These are phyloP conservation scores for Aurifilum marmelostoma DNA, from an alignment of 2,329 filamentous ascomycete species.

Conservation along the genomic window DNA sequence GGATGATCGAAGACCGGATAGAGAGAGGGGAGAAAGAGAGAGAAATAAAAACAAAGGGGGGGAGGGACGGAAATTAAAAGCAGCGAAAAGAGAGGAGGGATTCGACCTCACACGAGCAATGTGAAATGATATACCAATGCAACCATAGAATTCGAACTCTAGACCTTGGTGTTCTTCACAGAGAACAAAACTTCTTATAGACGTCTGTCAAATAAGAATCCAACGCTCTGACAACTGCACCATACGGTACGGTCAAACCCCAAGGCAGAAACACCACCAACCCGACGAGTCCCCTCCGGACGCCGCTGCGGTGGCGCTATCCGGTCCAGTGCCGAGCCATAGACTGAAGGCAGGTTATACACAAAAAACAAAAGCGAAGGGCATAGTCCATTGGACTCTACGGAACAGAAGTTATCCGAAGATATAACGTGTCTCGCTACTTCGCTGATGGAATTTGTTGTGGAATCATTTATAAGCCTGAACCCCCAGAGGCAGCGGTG, in stretches of 20 bases:
- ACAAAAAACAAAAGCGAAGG: slow-evolving; percentile 28
- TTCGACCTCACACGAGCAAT: neutral
- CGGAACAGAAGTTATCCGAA: neutral
- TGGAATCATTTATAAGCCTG: neutral
- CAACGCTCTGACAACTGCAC: slow-evolving; percentile 12
- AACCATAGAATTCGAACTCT: neutral
- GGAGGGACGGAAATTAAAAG: too few species aligned
- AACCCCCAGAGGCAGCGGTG: too few species aligned
- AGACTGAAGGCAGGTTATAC: neutral
- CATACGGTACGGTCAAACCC: neutral
- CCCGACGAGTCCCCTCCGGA: neutral
- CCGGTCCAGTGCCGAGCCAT: too few species aligned
- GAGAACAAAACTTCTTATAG: too few species aligned
- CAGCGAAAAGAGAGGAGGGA: neutral
- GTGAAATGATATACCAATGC: neutral
- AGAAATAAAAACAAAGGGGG: neutral
- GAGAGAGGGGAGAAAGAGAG: too few species aligned
- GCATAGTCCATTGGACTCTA: neutral
- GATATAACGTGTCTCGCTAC: slow-evolving; percentile 8
- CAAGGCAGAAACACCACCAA: neutral
- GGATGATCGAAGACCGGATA: neutral
- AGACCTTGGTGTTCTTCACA: neutral
- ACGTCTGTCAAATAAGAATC: neutral
- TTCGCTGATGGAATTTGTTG: neutral
- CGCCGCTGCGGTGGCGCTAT: too few species aligned